These are phyloP conservation scores for Thielaviopsis euricoi DNA, from an alignment of 2,329 filamentous ascomycete species.

Conservation along the genomic window DNA sequence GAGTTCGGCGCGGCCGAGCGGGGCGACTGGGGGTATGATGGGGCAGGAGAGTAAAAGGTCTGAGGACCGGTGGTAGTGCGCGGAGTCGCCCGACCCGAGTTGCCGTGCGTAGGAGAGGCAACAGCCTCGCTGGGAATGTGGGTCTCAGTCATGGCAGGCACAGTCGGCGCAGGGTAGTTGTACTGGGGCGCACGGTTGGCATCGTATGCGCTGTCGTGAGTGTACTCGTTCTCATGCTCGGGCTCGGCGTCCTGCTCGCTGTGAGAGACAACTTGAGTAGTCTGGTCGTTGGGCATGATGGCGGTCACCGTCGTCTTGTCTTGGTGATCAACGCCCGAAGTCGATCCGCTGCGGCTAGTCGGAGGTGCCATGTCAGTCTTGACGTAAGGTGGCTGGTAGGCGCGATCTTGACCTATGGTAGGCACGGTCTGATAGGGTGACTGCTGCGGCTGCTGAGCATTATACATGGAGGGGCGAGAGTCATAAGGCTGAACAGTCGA, in stretches of 20 bases:
- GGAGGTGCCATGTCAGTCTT: constrained; percentile 85
- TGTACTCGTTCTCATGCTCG: constrained; percentile 70
- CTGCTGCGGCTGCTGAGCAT: constrained; percentile 50
- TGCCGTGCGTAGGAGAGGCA: constrained; percentile 44
- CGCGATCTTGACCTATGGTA: constrained; percentile 42
- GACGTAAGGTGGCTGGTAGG: constrained; percentile 54
- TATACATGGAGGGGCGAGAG: constrained; percentile 62
- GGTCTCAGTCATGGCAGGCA: constrained; percentile 53
- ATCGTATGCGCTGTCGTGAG: constrained; percentile 67
- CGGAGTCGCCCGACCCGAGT: constrained; percentile 70
- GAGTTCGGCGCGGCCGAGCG: constrained; percentile 56
- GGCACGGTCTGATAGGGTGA: constrained; percentile 52
- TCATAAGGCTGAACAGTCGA: constrained; percentile 52
- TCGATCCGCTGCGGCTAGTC: constrained; percentile 29
- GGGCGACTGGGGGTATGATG: constrained; percentile 65
- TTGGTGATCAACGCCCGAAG: constrained; percentile 18
- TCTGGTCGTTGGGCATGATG: constrained; percentile 33
- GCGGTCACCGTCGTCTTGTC: constrained; percentile 51
- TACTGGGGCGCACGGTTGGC: constrained; percentile 51
- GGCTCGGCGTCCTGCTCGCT: constrained; percentile 48
- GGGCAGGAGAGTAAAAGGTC: constrained; percentile 50
- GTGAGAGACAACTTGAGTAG: constrained; percentile 38
- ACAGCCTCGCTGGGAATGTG: constrained; percentile 73
- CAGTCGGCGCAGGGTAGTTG: constrained; percentile 55
- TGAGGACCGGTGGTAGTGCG: constrained; percentile 57